Evolutionary conservation across 371 early-diverging fungal species (phyloP).

Genomic region (Apophysomyces sp.): DNA sequence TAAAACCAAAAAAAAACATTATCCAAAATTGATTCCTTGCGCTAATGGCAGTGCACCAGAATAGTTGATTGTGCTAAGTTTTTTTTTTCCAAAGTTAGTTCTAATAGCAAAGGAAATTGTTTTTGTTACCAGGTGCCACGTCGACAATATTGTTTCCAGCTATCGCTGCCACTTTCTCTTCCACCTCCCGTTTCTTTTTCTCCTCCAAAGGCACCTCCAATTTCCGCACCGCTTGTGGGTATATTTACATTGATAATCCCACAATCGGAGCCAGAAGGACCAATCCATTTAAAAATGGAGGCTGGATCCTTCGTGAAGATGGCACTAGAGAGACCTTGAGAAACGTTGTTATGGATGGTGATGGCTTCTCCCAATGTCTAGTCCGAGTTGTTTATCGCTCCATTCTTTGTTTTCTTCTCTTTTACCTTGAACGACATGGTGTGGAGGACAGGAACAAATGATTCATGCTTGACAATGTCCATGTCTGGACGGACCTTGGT

Average conservation of each 20-base stretch:
- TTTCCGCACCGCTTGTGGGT: slow-evolving; percentile 97
- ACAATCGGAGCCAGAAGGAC: slow-evolving; percentile 92
- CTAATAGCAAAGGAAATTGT: slow-evolving; percentile 1
- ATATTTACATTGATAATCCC: slow-evolving; percentile 98
- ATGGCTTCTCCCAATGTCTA: slow-evolving; percentile 86
- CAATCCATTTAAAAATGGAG: slow-evolving; percentile 94
- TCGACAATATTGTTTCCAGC: slow-evolving; percentile 93
- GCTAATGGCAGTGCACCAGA: slow-evolving; percentile 90
- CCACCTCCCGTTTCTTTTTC: slow-evolving; percentile 98
- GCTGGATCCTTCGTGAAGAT: slow-evolving; percentile 85
- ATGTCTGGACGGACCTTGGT: slow-evolving; percentile 77
- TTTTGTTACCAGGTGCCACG: slow-evolving; percentile 58
- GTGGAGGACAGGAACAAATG: slow-evolving; percentile 95
- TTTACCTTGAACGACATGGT: slow-evolving; percentile 76
- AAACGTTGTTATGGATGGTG: slow-evolving; percentile 85
- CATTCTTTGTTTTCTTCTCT: neutral
- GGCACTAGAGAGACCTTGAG: slow-evolving; percentile 87
- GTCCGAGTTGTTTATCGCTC: neutral
- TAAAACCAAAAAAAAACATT: slow-evolving; percentile 16
- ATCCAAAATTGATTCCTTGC: slow-evolving; percentile 97
- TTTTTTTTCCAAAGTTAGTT: too few species aligned
- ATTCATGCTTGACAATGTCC: slow-evolving; percentile 87
- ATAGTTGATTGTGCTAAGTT: slow-evolving; percentile 86
- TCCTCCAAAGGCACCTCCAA: slow-evolving; percentile 98
- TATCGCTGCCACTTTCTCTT: slow-evolving; percentile 90